Conservation (phyloP, 2,329 filamentous ascomycete species). For the Coniochaeta ligniaria region DNA sequence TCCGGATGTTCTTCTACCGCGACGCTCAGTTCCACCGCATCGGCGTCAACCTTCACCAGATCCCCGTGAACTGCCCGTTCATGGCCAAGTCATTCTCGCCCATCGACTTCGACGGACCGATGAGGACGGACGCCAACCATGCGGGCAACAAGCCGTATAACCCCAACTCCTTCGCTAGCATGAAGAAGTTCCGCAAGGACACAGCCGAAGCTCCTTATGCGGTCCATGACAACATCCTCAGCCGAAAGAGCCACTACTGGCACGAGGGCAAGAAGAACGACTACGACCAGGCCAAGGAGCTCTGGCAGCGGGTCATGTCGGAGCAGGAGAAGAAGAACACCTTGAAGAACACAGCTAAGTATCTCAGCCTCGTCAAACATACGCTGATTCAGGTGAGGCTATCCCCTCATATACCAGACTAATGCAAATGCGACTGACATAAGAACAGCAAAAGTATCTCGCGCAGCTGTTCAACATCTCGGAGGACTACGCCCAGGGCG, state of each 20-base stretch:
- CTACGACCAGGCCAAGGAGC: constrained; percentile 41
- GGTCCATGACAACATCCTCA: constrained; percentile 40
- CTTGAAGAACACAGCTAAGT: constrained; percentile 39
- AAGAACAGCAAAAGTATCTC: constrained; percentile 34
- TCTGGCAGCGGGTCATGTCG: constrained; percentile 41
- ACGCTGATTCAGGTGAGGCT: constrained; percentile 31
- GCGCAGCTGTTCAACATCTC: constrained; percentile 43
- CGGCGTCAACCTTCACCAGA: constrained; percentile 43
- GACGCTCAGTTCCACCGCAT: constrained; percentile 45
- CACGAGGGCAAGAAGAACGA: constrained; percentile 45
- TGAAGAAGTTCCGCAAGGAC: constrained; percentile 40
- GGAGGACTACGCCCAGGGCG: constrained; percentile 35
- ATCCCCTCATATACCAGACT: too few relatives aligned
- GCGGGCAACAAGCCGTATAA: constrained; percentile 40
- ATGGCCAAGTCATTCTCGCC: constrained; percentile 11
- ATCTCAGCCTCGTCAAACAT: constrained; percentile 34
- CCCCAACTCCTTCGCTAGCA: constrained; percentile 40
- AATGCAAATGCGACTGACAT: background rate
- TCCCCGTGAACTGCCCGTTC: constrained; percentile 29
- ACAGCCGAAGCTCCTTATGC: constrained; percentile 40
- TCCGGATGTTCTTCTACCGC: constrained; percentile 40
- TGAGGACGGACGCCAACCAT: constrained; percentile 15
- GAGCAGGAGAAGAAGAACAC: constrained; percentile 33
- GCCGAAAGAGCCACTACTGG: constrained; percentile 45
- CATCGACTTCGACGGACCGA: constrained; percentile 10